Evolutionary conservation across 2,329 filamentous ascomycete genomes (phyloP).

Genomic region (Pseudocercospora ulei): DNA sequence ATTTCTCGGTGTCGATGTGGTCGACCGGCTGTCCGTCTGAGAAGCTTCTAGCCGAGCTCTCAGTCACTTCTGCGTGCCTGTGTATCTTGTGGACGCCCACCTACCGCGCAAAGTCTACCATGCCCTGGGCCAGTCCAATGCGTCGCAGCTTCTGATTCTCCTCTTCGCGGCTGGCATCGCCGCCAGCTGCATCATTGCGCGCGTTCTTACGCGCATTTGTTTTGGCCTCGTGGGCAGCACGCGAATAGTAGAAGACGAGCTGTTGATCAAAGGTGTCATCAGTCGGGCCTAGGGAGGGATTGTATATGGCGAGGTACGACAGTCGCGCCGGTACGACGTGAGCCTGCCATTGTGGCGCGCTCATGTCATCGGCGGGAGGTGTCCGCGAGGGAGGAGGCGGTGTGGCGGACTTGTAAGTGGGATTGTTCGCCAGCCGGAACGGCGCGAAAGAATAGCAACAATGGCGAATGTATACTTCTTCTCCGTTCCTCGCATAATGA

Average conservation of each 20-base stretch:
- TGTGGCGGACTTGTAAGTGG: too few relatives aligned
- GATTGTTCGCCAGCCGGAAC: too few relatives aligned
- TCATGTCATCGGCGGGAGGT: slow-evolving; percentile 17
- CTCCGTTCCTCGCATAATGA: too few relatives aligned
- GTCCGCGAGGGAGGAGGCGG: not conserved
- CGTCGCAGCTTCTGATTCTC: slow-evolving; percentile 81
- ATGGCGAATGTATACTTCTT: too few relatives aligned
- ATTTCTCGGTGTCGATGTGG: slow-evolving; percentile 81
- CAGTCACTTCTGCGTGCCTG: slow-evolving; percentile 23
- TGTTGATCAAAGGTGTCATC: slow-evolving; percentile 69
- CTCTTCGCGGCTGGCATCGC: slow-evolving; percentile 47
- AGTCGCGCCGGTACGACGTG: slow-evolving; percentile 60
- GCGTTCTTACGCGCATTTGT: slow-evolving; percentile 22
- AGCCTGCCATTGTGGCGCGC: slow-evolving; percentile 23
- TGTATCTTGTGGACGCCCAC: slow-evolving; percentile 2
- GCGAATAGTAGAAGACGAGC: slow-evolving; percentile 84
- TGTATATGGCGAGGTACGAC: slow-evolving; percentile 89
- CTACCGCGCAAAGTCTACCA: slow-evolving; percentile 77
- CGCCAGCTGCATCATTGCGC: slow-evolving; percentile 28
- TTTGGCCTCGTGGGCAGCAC: slow-evolving; percentile 29
- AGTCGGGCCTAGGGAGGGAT: slow-evolving; percentile 64
- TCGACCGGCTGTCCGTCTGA: slow-evolving; percentile 67
- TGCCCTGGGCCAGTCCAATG: slow-evolving; percentile 91
- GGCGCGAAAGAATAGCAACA: too few relatives aligned
- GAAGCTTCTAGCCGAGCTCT: slow-evolving; percentile 52